Evolutionary conservation across 495 filamentous ascomycete species (phyloP).

Genomic region (Aspergillus biplanus): DNA sequence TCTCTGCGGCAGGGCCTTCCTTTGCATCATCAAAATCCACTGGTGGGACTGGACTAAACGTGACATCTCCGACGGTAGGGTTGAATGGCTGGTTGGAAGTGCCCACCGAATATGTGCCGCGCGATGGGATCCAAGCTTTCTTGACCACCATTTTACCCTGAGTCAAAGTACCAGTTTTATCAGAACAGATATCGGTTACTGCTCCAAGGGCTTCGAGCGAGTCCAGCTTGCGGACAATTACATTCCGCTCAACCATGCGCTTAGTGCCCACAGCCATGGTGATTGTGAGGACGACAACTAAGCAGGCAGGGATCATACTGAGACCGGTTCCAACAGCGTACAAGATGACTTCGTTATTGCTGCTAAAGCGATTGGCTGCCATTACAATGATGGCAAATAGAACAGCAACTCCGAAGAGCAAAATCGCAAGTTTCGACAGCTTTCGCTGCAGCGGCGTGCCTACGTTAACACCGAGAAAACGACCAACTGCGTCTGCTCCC

Average conservation of each 20-base stretch:
- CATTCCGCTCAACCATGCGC: conserved; percentile 69
- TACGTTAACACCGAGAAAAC: conserved; percentile 70
- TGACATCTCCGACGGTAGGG: conserved; percentile 56
- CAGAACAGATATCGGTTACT: conserved; percentile 70
- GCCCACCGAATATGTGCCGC: conserved; percentile 65
- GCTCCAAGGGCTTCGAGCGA: conserved; percentile 69
- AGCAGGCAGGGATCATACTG: conserved; percentile 72
- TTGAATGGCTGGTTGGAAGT: conserved; percentile 59
- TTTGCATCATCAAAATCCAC: conserved; percentile 30
- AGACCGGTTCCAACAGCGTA: conserved; percentile 73
- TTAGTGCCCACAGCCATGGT: conserved; percentile 75
- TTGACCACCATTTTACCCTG: conserved; percentile 80
- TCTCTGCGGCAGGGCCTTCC: conserved; percentile 20
- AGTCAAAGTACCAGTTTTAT: conserved; percentile 72
- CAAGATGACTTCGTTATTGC: conserved; percentile 65
- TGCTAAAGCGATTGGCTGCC: conserved; percentile 60
- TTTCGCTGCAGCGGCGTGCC: conserved; percentile 72
- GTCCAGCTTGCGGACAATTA: conserved; percentile 69
- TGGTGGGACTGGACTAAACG: conserved; percentile 31
- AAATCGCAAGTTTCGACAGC: conserved; percentile 68
- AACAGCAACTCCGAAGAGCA: conserved; percentile 69
- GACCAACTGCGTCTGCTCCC: conserved; percentile 64
- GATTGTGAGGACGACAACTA: conserved; percentile 78
- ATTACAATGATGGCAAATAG: conserved; percentile 71
- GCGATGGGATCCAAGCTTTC: conserved; percentile 75